phyloP scores from a whole-genome alignment of 2,329 filamentous ascomycete species.

The Aspergillus pseudonomiae region DNA sequence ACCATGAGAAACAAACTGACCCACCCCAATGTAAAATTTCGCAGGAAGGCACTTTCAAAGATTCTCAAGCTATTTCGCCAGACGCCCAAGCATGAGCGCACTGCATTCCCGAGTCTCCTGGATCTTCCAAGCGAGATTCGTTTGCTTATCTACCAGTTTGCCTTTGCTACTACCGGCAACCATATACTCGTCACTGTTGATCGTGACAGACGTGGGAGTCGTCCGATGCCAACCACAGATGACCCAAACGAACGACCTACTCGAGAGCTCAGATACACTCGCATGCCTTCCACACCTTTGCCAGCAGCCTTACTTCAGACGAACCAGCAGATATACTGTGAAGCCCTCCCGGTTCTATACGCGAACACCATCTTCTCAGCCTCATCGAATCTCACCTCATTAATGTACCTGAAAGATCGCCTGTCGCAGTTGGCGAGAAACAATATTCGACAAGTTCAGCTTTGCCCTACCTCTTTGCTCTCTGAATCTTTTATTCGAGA shows the following conservation, averaged over 20 bases:
- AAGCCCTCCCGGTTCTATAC: slow-evolving; percentile 9
- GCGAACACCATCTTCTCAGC: slow-evolving; percentile 1
- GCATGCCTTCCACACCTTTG: background rate
- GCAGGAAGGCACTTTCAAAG: background rate
- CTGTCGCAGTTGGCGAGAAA: slow-evolving; percentile 9
- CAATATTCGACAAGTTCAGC: slow-evolving; percentile 10
- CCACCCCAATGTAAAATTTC: background rate
- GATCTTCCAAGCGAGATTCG: slow-evolving; percentile 12
- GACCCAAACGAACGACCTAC: background rate
- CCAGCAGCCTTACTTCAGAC: slow-evolving; percentile 5
- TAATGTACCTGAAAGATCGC: slow-evolving; percentile 6
- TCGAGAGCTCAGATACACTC: slow-evolving; percentile 9
- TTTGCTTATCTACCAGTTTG: slow-evolving; percentile 10
- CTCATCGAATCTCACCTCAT: background rate
- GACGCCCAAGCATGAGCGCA: background rate
- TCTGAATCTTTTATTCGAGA: background rate
- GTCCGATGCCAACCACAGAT: background rate
- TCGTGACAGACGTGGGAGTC: background rate
- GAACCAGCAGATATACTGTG: slow-evolving; percentile 11
- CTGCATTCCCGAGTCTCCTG: background rate
- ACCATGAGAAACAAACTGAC: background rate
- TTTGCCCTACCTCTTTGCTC: slow-evolving; percentile 9
- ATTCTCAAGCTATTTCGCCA: background rate
- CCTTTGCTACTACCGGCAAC: slow-evolving; percentile 2
- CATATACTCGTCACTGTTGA: slow-evolving; percentile 4